Evolutionary conservation across 805 yeast species (phyloP).

Genomic region (Saccharomycopsis vini): DNA sequence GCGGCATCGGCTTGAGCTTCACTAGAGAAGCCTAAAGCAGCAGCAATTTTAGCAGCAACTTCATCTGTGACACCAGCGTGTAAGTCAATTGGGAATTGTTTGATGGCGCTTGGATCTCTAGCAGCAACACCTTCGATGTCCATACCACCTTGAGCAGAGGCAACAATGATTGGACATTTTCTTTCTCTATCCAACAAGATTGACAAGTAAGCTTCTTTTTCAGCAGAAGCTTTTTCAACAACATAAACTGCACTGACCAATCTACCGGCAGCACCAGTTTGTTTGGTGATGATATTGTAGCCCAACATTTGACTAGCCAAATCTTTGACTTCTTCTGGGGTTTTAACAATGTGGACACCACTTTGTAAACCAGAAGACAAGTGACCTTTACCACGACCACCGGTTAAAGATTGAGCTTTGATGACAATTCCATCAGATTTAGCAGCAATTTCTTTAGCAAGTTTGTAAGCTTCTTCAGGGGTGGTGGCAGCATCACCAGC

Average conservation of each 20-base stretch:
- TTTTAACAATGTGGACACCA: conserved; percentile 84
- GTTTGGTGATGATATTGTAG: conserved; percentile 94
- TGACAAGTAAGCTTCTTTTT: conserved; percentile 92
- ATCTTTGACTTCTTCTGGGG: conserved; percentile 80
- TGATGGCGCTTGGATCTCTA: conserved; percentile 82
- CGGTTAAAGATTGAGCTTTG: conserved; percentile 98
- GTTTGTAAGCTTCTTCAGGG: conserved; percentile 76
- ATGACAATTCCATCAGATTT: conserved; percentile 78
- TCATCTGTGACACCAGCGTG: conserved; percentile 71
- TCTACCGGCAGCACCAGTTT: conserved; percentile 96
- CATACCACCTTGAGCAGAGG: conserved; percentile 98
- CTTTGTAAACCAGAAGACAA: conserved; percentile 93
- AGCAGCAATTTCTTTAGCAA: conserved; percentile 57
- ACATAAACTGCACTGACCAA: conserved; percentile 93
- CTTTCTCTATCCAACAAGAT: conserved; percentile 89
- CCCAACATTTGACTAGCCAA: conserved; percentile 83
- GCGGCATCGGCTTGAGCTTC: conserved; percentile 82
- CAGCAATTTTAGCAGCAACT: conserved; percentile 69
- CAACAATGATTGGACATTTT: conserved; percentile 87
- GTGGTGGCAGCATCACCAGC: conserved; percentile 85
- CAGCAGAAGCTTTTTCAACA: conserved; percentile 88
- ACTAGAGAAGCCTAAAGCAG: conserved; percentile 69
- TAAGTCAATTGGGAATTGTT: conserved; percentile 73
- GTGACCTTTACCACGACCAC: conserved; percentile 99
- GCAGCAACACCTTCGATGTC: conserved; percentile 98